Evolutionary conservation across 179 eudicot genomes (phyloP).

Genomic region (Dionaea muscipula): DNA sequence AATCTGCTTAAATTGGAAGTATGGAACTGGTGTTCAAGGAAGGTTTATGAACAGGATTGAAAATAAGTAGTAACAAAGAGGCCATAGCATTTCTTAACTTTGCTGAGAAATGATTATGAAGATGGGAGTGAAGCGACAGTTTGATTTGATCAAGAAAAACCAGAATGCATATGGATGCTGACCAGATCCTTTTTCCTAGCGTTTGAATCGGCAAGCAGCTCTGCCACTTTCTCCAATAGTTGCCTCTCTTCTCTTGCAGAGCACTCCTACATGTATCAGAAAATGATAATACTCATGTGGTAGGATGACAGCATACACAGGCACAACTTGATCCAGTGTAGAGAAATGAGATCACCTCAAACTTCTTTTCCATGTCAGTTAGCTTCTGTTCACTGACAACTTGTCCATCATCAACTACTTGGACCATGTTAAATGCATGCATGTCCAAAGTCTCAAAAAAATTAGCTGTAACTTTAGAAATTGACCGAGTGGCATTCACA

Average conservation of each 20-base stretch:
- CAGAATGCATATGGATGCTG: neutral
- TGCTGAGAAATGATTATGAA: too few species aligned
- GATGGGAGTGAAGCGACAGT: too few species aligned
- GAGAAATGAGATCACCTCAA: slow-evolving; percentile 40
- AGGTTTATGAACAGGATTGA: too few species aligned
- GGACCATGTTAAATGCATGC: slow-evolving; percentile 59
- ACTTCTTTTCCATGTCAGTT: slow-evolving; percentile 59
- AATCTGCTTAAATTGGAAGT: too few species aligned
- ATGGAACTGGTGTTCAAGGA: too few species aligned
- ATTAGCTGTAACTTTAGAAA: slow-evolving; percentile 45
- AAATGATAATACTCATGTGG: slow-evolving; percentile 5
- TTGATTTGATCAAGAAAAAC: neutral
- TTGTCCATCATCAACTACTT: slow-evolving; percentile 63
- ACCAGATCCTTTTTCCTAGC: slow-evolving; percentile 78
- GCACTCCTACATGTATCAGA: slow-evolving; percentile 44
- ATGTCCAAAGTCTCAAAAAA: slow-evolving; percentile 52
- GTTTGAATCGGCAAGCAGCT: slow-evolving; percentile 80
- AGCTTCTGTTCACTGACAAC: slow-evolving; percentile 51
- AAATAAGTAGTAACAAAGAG: too few species aligned
- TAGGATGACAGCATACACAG: slow-evolving; percentile 1
- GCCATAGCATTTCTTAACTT: too few species aligned
- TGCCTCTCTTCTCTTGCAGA: slow-evolving; percentile 76
- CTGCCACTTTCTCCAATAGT: slow-evolving; percentile 74
- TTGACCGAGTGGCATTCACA: slow-evolving; percentile 55
- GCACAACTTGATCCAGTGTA: neutral